Evolutionary conservation across 1,284 basidiomycete genomes (phyloP).

Genomic region (Ceratobasidium sp.): DNA sequence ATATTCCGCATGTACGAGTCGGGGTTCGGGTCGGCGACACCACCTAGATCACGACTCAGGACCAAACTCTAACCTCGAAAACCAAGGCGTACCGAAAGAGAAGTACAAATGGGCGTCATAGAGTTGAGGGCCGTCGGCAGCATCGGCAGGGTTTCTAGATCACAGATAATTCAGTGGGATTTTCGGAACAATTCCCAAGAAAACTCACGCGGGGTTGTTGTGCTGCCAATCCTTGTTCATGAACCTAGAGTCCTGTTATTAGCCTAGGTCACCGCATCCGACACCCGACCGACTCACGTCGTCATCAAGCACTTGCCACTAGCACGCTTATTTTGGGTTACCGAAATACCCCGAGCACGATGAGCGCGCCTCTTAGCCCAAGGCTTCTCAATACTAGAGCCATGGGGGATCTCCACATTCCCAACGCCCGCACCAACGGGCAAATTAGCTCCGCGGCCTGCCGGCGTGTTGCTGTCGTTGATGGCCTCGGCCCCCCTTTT

Average conservation of each 20-base stretch:
- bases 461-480: constrained; percentile 59
- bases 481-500: constrained; percentile 50
- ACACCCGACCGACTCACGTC: constrained; percentile 37
- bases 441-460: constrained; percentile 52
- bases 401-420: background rate
- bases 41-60: constrained; percentile 58
- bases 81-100: constrained; percentile 59
- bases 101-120: constrained; percentile 88
- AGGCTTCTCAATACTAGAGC: constrained; percentile 15
- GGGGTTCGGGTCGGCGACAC: constrained; percentile 73
- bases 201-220: constrained; percentile 63
- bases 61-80: constrained; percentile 21
- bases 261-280: background rate
- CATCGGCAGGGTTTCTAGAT: constrained; percentile 70
- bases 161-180: too few species aligned
- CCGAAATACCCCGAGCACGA: constrained; percentile 10
- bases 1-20: constrained; percentile 73
- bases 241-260: constrained; percentile 56
- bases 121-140: constrained; percentile 72
- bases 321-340: constrained; percentile 10
- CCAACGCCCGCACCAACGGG: background rate
- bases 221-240: constrained; percentile 83
- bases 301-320: constrained; percentile 47
- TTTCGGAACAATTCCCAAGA: too few species aligned
- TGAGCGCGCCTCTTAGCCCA: constrained; percentile 32